phyloP scores from a whole-genome alignment of 352 stramenopile species.

The Aphanomyces astaci region DNA sequence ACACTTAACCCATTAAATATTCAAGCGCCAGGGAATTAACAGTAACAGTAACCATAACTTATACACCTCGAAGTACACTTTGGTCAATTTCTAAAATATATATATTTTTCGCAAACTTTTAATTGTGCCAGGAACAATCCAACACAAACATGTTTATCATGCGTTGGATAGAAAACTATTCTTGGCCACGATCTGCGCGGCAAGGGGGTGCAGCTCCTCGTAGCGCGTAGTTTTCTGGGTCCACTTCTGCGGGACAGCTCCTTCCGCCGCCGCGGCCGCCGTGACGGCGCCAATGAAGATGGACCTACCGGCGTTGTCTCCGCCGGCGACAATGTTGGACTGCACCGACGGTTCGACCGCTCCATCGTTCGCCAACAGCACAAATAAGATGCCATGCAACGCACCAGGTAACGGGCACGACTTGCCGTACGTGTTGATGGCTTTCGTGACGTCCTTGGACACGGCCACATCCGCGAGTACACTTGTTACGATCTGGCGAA shows the following conservation, averaged over 20 bases:
- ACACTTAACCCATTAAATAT: too few species aligned
- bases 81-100: too few species aligned
- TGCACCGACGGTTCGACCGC: conserved; percentile 42
- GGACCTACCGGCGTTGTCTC: conserved; percentile 62
- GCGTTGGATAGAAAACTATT: too few species aligned
- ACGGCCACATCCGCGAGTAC: conserved; percentile 38
- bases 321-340: conserved; percentile 47
- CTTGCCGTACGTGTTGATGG: conserved; percentile 48
- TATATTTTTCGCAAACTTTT: too few species aligned
- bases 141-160: too few species aligned
- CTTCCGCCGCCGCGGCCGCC: conserved; percentile 28
- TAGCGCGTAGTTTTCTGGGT: conserved; percentile 45
- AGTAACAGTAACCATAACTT: too few species aligned
- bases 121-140: too few species aligned
- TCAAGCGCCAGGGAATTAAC: too few species aligned
- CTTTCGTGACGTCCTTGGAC: conserved; percentile 38
- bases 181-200: conserved; percentile 36
- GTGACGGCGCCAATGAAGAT: conserved; percentile 51
- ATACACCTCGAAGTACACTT: too few species aligned
- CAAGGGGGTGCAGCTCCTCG: conserved; percentile 31
- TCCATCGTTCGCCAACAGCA: conserved; percentile 39
- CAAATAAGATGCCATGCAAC: conserved; percentile 49
- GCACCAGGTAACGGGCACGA: conserved; percentile 45
- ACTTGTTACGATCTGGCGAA: conserved; percentile 33
- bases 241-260: conserved; percentile 38